phyloP scores from a whole-genome alignment of 768 basidiomycete species.

The Suillus spraguei region DNA sequence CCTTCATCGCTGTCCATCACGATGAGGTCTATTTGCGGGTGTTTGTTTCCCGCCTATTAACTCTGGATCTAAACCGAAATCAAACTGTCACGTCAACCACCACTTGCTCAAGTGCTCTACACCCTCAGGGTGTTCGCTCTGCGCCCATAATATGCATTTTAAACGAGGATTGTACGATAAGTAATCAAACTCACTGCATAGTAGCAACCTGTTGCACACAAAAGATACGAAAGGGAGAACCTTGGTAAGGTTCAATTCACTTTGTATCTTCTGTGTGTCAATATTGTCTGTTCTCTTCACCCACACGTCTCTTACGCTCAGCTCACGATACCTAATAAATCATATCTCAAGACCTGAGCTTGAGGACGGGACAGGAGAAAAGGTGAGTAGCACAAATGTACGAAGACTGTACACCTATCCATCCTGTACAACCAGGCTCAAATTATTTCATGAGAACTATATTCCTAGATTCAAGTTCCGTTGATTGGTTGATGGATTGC shows the following conservation, averaged over 20 bases:
- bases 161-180: background rate
- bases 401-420: background rate
- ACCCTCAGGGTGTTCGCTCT: background rate
- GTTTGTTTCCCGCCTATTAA: background rate
- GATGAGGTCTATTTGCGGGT: background rate
- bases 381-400: background rate
- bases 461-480: background rate
- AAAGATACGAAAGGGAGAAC: background rate
- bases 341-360: background rate
- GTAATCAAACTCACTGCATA: background rate
- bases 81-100: background rate
- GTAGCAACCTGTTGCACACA: background rate
- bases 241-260: background rate
- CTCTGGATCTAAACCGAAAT: background rate
- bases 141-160: background rate
- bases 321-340: background rate
- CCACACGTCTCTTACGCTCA: background rate
- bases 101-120: background rate
- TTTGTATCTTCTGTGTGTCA: background rate
- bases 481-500: background rate
- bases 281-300: background rate
- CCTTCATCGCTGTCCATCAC: constrained; percentile 28
- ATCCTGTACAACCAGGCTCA: background rate
- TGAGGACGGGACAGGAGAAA: background rate
- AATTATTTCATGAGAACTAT: background rate